Evolutionary conservation across 805 yeast species (phyloP).

Genomic region (Sungouiella blattae): DNA sequence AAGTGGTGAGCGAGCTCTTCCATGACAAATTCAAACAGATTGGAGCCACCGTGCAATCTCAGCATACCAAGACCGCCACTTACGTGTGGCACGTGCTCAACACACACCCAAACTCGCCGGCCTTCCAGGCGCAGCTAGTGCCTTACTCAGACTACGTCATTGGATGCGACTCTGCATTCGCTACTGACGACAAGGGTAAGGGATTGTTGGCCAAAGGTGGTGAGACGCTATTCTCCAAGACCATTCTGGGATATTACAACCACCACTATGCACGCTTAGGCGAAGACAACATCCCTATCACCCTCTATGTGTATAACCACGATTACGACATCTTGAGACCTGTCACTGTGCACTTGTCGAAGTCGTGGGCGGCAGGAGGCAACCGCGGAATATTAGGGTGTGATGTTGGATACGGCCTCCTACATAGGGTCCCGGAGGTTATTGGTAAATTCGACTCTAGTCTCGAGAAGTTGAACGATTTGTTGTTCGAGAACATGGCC

Average conservation of each 20-base stretch:
- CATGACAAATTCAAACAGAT: constrained; percentile 43
- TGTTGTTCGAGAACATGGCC: constrained; percentile 28
- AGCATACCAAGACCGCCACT: constrained; percentile 70
- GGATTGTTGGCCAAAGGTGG: constrained; percentile 87
- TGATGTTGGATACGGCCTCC: constrained; percentile 88
- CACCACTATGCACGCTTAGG: constrained; percentile 39
- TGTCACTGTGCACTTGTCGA: constrained; percentile 64
- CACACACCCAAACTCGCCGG: constrained; percentile 75
- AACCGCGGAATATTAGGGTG: constrained; percentile 85
- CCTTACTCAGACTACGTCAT: constrained; percentile 86
- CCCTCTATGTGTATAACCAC: constrained; percentile 72
- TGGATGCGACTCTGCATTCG: constrained; percentile 54
- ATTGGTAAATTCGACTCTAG: constrained; percentile 45
- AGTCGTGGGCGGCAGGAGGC: constrained; percentile 59
- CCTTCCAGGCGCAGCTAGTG: constrained; percentile 74
- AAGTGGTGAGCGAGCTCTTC: constrained; percentile 15
- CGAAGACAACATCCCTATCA: constrained; percentile 36
- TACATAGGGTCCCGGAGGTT: constrained; percentile 81
- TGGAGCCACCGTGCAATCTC: constrained; percentile 73
- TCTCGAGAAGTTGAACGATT: constrained; percentile 27
- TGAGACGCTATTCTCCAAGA: constrained; percentile 69
- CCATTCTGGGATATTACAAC: constrained; percentile 53
- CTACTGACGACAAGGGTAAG: constrained; percentile 52
- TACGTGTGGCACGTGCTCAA: constrained; percentile 83
- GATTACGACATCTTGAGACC: constrained; percentile 85